These are phyloP conservation scores for Colletotrichum coccodes DNA, from an alignment of 2,329 filamentous ascomycete genomes.

Conservation along the genomic window DNA sequence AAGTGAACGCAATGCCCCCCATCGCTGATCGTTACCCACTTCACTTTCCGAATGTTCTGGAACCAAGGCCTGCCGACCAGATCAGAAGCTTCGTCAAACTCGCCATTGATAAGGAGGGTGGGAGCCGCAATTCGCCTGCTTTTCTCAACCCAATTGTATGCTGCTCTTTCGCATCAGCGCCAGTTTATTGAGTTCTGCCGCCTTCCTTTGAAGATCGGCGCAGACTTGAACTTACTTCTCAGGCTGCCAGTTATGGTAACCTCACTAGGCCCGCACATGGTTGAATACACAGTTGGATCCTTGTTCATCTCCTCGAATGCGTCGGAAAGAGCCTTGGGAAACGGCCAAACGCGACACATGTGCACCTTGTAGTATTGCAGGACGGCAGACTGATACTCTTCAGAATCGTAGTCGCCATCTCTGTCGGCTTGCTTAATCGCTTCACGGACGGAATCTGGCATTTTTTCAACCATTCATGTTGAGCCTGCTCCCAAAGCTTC, in stretches of 20 bases:
- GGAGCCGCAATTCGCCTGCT: conserved; percentile 42
- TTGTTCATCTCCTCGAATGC: conserved; percentile 43
- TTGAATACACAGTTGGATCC: conserved; percentile 43
- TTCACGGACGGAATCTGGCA: conserved; percentile 36
- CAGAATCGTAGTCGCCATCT: conserved; percentile 38
- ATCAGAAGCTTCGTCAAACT: conserved; percentile 47
- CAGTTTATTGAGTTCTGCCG: no score
- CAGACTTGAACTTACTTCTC: neutral
- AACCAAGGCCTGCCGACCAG: conserved; percentile 47
- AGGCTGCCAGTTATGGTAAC: conserved; percentile 35
- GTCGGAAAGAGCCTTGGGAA: conserved; percentile 42
- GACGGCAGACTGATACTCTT: conserved; percentile 43
- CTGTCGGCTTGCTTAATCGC: conserved; percentile 39
- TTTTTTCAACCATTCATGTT: conserved; percentile 30
- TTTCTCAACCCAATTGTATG: conserved; percentile 35
- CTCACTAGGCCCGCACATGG: conserved; percentile 43
- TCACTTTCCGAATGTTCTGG: conserved; percentile 44
- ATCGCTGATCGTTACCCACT: conserved; percentile 48
- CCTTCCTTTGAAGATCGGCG: no score
- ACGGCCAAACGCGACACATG: conserved; percentile 42
- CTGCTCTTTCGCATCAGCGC: conserved; percentile 41
- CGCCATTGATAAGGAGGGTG: conserved; percentile 48
- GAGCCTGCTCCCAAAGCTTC: conserved; percentile 36
- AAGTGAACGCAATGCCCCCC: conserved; percentile 47
- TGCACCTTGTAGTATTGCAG: conserved; percentile 44